Percentiles rank a stretch among this genome's conserved stretches.
These are phyloP conservation scores for Penicillium parvum DNA, from an alignment of 495 filamentous ascomycete genomes.

Conservation along the genomic window DNA sequence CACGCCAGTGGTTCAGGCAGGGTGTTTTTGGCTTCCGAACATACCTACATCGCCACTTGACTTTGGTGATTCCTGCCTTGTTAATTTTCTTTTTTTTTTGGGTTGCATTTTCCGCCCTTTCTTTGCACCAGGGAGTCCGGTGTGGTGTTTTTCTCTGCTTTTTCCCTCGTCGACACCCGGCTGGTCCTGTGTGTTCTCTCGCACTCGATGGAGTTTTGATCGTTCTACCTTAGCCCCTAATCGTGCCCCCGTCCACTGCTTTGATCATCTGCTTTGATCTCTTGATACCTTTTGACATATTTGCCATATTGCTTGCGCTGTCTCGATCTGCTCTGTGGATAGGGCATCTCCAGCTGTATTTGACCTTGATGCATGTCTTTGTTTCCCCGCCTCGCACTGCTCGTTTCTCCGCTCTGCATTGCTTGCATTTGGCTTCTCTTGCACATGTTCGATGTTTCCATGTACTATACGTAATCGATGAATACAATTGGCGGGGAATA, in stretches of 20 bases:
- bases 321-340: slow-evolving; percentile 1
- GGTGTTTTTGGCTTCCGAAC: slow-evolving; percentile 29
- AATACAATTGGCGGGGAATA: slow-evolving; percentile 36
- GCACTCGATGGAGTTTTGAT: slow-evolving; percentile 43
- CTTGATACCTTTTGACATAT: slow-evolving; percentile 27
- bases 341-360: no score
- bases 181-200: slow-evolving; percentile 51
- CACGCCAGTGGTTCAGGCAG: slow-evolving; percentile 34
- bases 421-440: slow-evolving; percentile 19
- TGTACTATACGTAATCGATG: slow-evolving; percentile 46
- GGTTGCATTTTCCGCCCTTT: slow-evolving; percentile 26
- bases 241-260: slow-evolving; percentile 26
- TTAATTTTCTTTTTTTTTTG: slow-evolving; percentile 20
- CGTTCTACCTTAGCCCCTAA: slow-evolving; percentile 27
- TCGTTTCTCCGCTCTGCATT: slow-evolving; percentile 16
- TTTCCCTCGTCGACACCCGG: slow-evolving; percentile 42
- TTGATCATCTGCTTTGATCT: slow-evolving; percentile 16
- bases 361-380: slow-evolving; percentile 16
- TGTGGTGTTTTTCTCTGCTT: slow-evolving; percentile 42
- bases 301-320: background rate
- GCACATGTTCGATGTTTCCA: slow-evolving; percentile 32
- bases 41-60: slow-evolving; percentile 35
- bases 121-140: slow-evolving; percentile 47
- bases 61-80: slow-evolving; percentile 35
- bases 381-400: slow-evolving; percentile 15